A percentile compares a stretch with the other conserved stretches of the same genome.
These are phyloP conservation scores for Phytophthora rubi DNA, from an alignment of 352 stramenopile genomes.

Conservation along the genomic window DNA sequence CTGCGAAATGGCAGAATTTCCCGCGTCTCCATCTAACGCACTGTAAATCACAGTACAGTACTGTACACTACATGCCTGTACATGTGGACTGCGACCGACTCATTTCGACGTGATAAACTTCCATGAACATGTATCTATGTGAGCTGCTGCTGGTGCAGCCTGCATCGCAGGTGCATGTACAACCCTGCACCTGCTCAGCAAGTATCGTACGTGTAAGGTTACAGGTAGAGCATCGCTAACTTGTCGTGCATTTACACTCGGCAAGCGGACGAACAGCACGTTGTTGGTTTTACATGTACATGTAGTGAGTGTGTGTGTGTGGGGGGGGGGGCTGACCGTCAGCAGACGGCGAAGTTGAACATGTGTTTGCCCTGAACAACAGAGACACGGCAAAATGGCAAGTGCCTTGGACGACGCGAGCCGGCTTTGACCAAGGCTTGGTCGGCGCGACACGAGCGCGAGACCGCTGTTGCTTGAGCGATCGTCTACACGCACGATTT, in stretches of 20 bases:
- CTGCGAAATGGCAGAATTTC: neutral
- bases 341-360: neutral
- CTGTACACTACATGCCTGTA: neutral
- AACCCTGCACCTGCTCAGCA: constrained; percentile 1
- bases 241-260: neutral
- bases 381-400: constrained; percentile 21
- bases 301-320: neutral
- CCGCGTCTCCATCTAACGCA: neutral
- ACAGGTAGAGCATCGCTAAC: neutral
- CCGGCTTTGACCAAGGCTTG: constrained; percentile 14
- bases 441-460: constrained; percentile 19
- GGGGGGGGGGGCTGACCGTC: too few species aligned
- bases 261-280: constrained; percentile 4
- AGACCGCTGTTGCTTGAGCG: constrained; percentile 22
- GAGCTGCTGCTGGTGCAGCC: neutral
- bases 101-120: neutral
- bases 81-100: neutral
- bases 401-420: constrained; percentile 30
- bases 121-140: neutral
- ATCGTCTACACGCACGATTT: constrained; percentile 26
- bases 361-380: constrained; percentile 3
- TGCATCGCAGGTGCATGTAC: neutral
- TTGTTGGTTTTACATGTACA: neutral
- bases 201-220: neutral
- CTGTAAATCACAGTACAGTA: too few species aligned